These are phyloP conservation scores for Tolypocladium tropicale DNA, from an alignment of 2,329 filamentous ascomycete species.

Conservation along the genomic window DNA sequence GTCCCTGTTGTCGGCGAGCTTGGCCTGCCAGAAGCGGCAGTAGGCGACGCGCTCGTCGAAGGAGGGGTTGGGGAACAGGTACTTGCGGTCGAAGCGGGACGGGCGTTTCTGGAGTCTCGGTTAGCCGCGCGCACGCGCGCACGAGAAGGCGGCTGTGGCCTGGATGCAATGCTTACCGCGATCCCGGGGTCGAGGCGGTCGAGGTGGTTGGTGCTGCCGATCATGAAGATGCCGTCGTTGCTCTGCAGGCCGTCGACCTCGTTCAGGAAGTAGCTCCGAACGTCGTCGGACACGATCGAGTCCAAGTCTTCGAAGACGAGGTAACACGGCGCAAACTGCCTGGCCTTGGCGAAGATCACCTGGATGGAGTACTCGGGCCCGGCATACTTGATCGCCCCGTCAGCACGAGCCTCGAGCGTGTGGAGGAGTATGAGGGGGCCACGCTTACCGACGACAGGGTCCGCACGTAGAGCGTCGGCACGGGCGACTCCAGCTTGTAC, in stretches of 20 bases:
- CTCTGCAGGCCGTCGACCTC: constrained; percentile 60
- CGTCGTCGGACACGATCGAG: constrained; percentile 48
- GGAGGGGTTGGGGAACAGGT: constrained; percentile 50
- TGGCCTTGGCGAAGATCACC: constrained; percentile 46
- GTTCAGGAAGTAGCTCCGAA: constrained; percentile 61
- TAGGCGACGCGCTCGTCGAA: constrained; percentile 45
- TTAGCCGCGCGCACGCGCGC: neutral
- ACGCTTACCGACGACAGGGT: constrained; percentile 28
- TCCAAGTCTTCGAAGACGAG: constrained; percentile 66
- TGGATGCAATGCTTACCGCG: constrained; percentile 29
- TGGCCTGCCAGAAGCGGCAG: constrained; percentile 51
- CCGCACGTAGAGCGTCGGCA: constrained; percentile 55
- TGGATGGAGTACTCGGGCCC: constrained; percentile 47
- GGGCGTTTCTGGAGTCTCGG: constrained; percentile 42
- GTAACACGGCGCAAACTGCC: constrained; percentile 55
- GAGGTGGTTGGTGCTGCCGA: constrained; percentile 56
- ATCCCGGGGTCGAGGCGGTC: constrained; percentile 58
- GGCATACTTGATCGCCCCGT: constrained; percentile 22
- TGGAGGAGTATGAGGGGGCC: rapidly evolving
- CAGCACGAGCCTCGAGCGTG: neutral
- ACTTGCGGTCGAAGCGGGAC: constrained; percentile 57
- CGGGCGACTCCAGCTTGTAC: constrained; percentile 37
- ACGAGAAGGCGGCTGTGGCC: too few species aligned
- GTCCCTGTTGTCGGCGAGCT: constrained; percentile 43
- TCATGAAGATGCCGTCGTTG: constrained; percentile 63